phyloP scores from a whole-genome alignment of 192 early-diverging fungal genomes.

The Podochytrium sp. region DNA sequence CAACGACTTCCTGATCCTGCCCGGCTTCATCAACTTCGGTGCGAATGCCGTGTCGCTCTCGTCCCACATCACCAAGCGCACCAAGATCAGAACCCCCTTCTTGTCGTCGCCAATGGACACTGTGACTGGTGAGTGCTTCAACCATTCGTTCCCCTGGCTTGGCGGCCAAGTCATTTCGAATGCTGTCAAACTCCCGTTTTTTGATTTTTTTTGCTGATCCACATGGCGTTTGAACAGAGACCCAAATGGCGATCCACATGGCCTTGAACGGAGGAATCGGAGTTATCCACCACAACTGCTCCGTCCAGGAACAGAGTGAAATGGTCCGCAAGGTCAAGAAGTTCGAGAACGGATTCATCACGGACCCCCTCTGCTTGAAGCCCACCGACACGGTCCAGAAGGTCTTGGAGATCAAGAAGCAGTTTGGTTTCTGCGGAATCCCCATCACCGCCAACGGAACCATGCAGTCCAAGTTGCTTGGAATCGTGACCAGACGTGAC shows the following conservation, averaged over 20 bases:
- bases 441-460: constrained; percentile 93
- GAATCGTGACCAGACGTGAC: constrained; percentile 96
- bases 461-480: constrained; percentile 85
- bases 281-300: constrained; percentile 98
- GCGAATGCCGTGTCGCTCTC: constrained; percentile 79
- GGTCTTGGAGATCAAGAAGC: constrained; percentile 84
- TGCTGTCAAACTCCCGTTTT: neutral
- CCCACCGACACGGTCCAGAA: constrained; percentile 83
- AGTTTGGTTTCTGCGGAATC: constrained; percentile 92
- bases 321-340: constrained; percentile 96
- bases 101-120: constrained; percentile 98
- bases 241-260: constrained; percentile 98
- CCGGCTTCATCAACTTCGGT: constrained; percentile 94
- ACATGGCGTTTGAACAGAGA: constrained; percentile 52
- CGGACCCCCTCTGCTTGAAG: constrained; percentile 86
- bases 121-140: constrained; percentile 64
- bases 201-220: neutral
- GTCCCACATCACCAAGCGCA: constrained; percentile 87
- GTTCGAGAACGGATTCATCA: constrained; percentile 99
- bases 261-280: constrained; percentile 94
- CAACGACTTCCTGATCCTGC: constrained; percentile 97
- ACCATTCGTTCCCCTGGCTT: neutral
- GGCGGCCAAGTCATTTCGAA: neutral
- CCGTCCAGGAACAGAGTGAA: constrained; percentile 91
- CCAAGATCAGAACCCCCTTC: constrained; percentile 91